A percentile compares a stretch with the other conserved stretches of the same genome.
Evolutionary conservation across 1,284 basidiomycete genomes (phyloP).

Genomic region (Coniferiporia sulphurascens): DNA sequence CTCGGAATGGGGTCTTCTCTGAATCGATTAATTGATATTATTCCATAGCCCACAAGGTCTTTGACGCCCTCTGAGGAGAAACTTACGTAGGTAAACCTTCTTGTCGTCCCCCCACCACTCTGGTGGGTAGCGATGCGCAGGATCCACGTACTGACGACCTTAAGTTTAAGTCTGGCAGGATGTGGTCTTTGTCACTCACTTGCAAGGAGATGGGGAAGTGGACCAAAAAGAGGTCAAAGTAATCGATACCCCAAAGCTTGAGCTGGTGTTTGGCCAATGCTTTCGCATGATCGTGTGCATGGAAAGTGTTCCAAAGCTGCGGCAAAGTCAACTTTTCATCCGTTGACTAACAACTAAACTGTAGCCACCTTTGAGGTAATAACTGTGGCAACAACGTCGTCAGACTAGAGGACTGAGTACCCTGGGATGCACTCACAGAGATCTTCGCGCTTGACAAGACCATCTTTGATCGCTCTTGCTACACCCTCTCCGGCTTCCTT

Average conservation of each 20-base stretch:
- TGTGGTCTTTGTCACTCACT: background rate
- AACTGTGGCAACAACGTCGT: slow-evolving; percentile 3
- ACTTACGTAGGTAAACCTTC: slow-evolving; percentile 52
- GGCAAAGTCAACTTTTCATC: background rate
- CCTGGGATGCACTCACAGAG: slow-evolving; percentile 51
- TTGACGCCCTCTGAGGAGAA: slow-evolving; percentile 17
- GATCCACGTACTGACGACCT: slow-evolving; percentile 58
- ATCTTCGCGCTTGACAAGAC: slow-evolving; percentile 69
- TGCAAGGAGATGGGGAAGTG: slow-evolving; percentile 75
- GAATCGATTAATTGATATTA: slow-evolving; percentile 13
- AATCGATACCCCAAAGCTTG: slow-evolving; percentile 70
- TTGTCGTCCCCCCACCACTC: slow-evolving; percentile 71
- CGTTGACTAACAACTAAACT: background rate
- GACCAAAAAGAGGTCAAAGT: slow-evolving; percentile 73
- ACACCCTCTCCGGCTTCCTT: slow-evolving; percentile 65
- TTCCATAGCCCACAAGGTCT: background rate
- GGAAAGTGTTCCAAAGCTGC: slow-evolving; percentile 69
- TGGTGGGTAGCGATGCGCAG: slow-evolving; percentile 65
- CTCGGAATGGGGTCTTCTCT: slow-evolving; percentile 65
- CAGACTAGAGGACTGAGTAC: background rate
- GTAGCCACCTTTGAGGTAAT: slow-evolving; percentile 18
- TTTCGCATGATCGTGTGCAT: slow-evolving; percentile 64
- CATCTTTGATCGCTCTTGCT: slow-evolving; percentile 65
- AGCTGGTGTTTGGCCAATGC: slow-evolving; percentile 58
- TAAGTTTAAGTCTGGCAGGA: background rate